Evolutionary conservation across 164 flowering plant genomes (phyloP).

Genomic region (Liquidambar formosana): DNA sequence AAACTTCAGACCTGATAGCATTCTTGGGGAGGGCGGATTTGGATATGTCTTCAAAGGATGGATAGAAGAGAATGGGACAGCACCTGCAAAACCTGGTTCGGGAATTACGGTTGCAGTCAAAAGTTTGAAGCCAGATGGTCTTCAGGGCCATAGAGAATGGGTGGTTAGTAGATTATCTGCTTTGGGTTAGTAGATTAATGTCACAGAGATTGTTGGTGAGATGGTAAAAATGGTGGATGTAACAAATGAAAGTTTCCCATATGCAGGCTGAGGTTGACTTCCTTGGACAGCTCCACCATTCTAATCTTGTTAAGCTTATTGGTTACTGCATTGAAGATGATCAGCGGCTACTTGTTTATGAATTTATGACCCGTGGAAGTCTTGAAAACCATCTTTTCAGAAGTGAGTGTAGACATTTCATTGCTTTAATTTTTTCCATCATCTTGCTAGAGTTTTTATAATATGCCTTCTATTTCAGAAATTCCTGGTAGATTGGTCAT

Average conservation of each 20-base stretch:
- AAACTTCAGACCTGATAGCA: constrained; percentile 91
- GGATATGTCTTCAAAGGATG: constrained; percentile 97
- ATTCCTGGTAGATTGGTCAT: too few species aligned
- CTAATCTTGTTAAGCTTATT: constrained; percentile 89
- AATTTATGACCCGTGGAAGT: constrained; percentile 94
- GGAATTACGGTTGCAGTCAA: constrained; percentile 94
- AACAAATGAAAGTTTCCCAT: constrained; percentile 7
- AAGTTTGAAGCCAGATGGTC: constrained; percentile 93
- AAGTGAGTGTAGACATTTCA: constrained; percentile 51
- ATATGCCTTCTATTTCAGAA: too few species aligned
- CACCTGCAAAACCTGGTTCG: constrained; percentile 90
- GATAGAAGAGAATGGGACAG: constrained; percentile 94
- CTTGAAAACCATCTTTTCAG: constrained; percentile 95
- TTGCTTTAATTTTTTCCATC: not conserved
- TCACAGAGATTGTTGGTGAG: not conserved
- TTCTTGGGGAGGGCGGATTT: constrained; percentile 96
- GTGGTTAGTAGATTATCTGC: constrained; percentile 65
- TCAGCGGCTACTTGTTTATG: constrained; percentile 89
- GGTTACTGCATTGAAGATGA: constrained; percentile 97
- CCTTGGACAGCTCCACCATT: constrained; percentile 95
- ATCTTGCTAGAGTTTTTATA: not conserved
- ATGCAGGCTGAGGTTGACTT: constrained; percentile 96
- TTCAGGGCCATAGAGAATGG: constrained; percentile 99
- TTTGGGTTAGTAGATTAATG: constrained; percentile 25
- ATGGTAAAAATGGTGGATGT: constrained; percentile 8